Percentiles rank a stretch among this genome's conserved stretches.
Evolutionary conservation across 305 asterid genomes (phyloP).

Genomic region (Lippia alba): DNA sequence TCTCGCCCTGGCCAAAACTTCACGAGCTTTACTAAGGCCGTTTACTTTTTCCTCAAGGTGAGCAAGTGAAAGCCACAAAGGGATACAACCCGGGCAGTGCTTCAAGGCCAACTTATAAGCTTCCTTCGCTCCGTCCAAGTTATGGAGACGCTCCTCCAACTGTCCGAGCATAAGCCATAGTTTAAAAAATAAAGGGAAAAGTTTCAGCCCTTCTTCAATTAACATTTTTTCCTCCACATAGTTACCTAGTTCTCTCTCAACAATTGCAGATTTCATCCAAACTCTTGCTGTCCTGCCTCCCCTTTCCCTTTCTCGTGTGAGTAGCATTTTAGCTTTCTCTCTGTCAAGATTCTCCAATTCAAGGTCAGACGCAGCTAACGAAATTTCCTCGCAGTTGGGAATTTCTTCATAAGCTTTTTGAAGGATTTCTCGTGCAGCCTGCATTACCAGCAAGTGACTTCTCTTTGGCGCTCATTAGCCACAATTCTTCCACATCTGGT

Average conservation of each 20-base stretch:
- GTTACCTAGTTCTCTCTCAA: not conserved
- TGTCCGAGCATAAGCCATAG: not conserved
- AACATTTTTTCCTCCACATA: not conserved
- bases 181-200: not conserved
- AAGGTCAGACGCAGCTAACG: conserved; percentile 45
- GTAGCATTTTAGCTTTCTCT: not conserved
- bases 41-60: conserved; percentile 75
- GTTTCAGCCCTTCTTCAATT: not conserved
- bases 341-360: not conserved
- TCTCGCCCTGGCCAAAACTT: conserved; percentile 79
- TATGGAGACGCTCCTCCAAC: conserved; percentile 73
- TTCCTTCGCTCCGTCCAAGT: conserved; percentile 68
- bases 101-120: conserved; percentile 63
- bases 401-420: conserved; percentile 97
- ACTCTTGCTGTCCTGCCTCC: not conserved
- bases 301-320: not conserved
- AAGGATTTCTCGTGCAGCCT: conserved; percentile 87
- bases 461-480: conserved; percentile 81
- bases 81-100: conserved; percentile 59
- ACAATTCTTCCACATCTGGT: no score
- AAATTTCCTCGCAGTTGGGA: conserved; percentile 89
- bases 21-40: conserved; percentile 80
- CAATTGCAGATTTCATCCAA: not conserved
- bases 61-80: conserved; percentile 88
- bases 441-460: conserved; percentile 99